phyloP scores from a whole-genome alignment of 2,329 filamentous ascomycete species.

The Pseudogymnoascus sp. region DNA sequence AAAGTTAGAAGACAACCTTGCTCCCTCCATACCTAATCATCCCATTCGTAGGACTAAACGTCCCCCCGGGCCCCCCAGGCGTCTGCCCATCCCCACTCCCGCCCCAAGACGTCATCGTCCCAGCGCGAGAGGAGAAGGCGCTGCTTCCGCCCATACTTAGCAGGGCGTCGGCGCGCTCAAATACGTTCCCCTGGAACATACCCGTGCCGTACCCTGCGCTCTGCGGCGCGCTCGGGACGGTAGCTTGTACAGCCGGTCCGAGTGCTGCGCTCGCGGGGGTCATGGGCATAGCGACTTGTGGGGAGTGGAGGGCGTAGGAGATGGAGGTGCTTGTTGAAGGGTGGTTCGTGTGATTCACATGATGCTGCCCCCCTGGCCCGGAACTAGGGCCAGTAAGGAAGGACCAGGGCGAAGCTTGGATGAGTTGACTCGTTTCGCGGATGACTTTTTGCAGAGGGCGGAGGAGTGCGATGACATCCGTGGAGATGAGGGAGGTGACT shows the following conservation, averaged over 20 bases:
- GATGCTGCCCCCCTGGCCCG: neutral
- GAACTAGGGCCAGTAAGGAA: neutral
- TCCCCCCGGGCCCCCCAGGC: neutral
- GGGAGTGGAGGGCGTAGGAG: slow-evolving; percentile 25
- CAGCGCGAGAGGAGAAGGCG: slow-evolving; percentile 23
- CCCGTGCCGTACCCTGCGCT: slow-evolving; percentile 22
- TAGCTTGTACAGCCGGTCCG: slow-evolving; percentile 84
- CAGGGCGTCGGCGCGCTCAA: slow-evolving; percentile 28
- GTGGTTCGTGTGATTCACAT: neutral
- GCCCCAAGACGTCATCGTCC: slow-evolving; percentile 24
- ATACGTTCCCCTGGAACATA: slow-evolving; percentile 27
- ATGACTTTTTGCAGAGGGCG: slow-evolving; percentile 75
- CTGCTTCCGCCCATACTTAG: slow-evolving; percentile 20
- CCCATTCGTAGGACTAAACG: slow-evolving; percentile 1
- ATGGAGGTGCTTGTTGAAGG: neutral
- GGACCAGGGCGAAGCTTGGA: slow-evolving; percentile 58
- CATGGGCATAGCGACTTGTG: slow-evolving; percentile 60
- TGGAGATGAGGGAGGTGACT: slow-evolving; percentile 42
- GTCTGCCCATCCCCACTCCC: neutral
- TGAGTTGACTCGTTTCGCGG: slow-evolving; percentile 70
- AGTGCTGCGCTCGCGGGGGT: slow-evolving; percentile 85
- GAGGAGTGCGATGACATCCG: slow-evolving; percentile 66
- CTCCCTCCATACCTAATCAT: neutral
- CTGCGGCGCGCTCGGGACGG: slow-evolving; percentile 63
- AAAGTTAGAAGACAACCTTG: neutral